phyloP scores from a whole-genome alignment of 2,329 filamentous ascomycete genomes.

The Alternaria ethzedia region DNA sequence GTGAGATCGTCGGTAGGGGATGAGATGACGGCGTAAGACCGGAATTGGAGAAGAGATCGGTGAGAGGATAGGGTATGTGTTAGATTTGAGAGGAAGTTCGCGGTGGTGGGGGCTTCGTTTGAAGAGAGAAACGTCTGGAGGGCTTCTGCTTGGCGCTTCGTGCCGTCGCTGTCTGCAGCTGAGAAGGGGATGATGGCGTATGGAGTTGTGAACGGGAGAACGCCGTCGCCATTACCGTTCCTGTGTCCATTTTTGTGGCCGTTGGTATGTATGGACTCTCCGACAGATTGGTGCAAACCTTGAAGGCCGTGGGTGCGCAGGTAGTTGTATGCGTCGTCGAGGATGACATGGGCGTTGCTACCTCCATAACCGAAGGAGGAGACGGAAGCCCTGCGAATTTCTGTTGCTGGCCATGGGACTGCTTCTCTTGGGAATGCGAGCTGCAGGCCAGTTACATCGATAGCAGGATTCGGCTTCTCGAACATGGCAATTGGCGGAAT shows the following conservation, averaged over 20 bases:
- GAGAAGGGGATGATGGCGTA: conserved; percentile 30
- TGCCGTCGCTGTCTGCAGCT: conserved; percentile 13
- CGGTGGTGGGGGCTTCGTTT: background rate
- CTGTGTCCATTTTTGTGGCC: background rate
- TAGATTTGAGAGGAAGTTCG: conserved; percentile 12
- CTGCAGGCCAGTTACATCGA: conserved; percentile 12
- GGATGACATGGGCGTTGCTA: conserved; percentile 19
- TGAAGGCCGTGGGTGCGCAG: background rate
- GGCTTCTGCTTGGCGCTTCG: conserved; percentile 1
- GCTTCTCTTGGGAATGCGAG: background rate
- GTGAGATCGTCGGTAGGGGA: background rate
- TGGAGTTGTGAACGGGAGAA: background rate
- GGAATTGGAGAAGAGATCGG: conserved; percentile 19
- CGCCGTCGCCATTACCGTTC: background rate
- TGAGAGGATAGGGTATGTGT: conserved; percentile 36
- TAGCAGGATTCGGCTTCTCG: conserved; percentile 17
- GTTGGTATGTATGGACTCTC: background rate
- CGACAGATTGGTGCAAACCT: background rate
- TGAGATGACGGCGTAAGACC: conserved; percentile 8
- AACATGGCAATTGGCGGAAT: conserved; percentile 36
- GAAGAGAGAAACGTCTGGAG: background rate
- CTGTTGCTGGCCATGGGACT: background rate
- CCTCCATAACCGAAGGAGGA: conserved; percentile 22
- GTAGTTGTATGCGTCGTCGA: conserved; percentile 19
- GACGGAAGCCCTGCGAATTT: conserved; percentile 10